Percentiles rank a stretch among this genome's conserved stretches.
phyloP scores from a whole-genome alignment of 2,329 filamentous ascomycete genomes.

The Aspergillus tanneri region DNA sequence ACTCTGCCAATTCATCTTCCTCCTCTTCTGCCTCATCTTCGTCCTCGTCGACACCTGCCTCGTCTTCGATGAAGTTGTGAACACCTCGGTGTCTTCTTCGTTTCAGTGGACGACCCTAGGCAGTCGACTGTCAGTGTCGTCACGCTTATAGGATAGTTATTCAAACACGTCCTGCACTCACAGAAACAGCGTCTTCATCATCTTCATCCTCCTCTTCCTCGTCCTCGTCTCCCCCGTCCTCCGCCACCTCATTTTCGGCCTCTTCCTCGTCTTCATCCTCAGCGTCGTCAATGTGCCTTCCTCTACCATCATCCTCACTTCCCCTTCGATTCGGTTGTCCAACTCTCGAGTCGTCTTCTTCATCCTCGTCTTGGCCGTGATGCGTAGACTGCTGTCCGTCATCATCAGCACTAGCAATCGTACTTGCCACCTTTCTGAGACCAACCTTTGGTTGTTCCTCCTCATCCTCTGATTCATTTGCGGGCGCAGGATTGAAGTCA shows the following conservation, averaged over 20 bases:
- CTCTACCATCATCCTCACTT: constrained; percentile 38
- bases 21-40: constrained; percentile 88
- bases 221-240: constrained; percentile 57
- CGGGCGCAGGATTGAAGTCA: constrained; percentile 82
- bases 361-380: constrained; percentile 34
- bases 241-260: constrained; percentile 48
- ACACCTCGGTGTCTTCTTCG: constrained; percentile 70
- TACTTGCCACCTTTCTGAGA: constrained; percentile 12
- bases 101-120: constrained; percentile 71
- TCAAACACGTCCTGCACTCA: constrained; percentile 49
- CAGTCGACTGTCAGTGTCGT: constrained; percentile 16
- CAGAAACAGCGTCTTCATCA: constrained; percentile 56
- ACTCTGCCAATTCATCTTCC: constrained; percentile 79
- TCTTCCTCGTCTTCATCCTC: constrained; percentile 39
- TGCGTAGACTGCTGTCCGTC: constrained; percentile 26
- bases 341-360: constrained; percentile 46
- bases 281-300: constrained; percentile 48
- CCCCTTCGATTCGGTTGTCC: constrained; percentile 25
- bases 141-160: not conserved
- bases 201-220: constrained; percentile 45
- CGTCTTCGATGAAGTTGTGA: constrained; percentile 92
- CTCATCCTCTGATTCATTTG: constrained; percentile 71
- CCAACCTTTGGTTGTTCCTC: constrained; percentile 38
- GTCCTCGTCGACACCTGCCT: constrained; percentile 94
- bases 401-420: constrained; percentile 6